Evolutionary conservation across 176 grass and related monocot genomes (phyloP).

Genomic region (Eleusine coracana): DNA sequence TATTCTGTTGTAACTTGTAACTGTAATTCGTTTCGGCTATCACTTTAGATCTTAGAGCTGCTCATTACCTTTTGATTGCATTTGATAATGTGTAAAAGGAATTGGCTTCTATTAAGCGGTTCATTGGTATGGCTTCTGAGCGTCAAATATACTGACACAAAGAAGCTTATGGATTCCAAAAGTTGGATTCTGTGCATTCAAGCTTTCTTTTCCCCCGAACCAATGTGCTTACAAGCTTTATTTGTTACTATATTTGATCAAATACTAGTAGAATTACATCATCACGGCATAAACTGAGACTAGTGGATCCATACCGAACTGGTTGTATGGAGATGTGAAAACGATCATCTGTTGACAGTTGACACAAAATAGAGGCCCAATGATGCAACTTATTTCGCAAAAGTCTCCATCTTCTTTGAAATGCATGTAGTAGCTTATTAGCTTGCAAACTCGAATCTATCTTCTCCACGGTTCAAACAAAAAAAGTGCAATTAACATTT

Average conservation of each 20-base stretch:
- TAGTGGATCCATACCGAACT: not conserved
- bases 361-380: not conserved
- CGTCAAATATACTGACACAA: not conserved
- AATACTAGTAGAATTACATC: not conserved
- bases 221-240: no score
- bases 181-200: not conserved
- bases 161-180: not conserved
- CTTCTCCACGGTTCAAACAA: no score
- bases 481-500: not conserved
- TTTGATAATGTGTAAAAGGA: not conserved
- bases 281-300: no score
- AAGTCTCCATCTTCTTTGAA: not conserved
- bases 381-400: not conserved
- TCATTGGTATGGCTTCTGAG: not conserved
- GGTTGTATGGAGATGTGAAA: not conserved
- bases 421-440: no score
- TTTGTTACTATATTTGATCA: not conserved
- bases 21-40: not conserved
- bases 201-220: not conserved
- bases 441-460: no score
- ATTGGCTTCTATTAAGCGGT: no score
- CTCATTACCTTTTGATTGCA: not conserved
- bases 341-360: not conserved
- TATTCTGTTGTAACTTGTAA: conserved; percentile 23
- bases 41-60: not conserved